phyloP scores from a whole-genome alignment of 345 rosid genomes.

The Iberis pinnata region DNA sequence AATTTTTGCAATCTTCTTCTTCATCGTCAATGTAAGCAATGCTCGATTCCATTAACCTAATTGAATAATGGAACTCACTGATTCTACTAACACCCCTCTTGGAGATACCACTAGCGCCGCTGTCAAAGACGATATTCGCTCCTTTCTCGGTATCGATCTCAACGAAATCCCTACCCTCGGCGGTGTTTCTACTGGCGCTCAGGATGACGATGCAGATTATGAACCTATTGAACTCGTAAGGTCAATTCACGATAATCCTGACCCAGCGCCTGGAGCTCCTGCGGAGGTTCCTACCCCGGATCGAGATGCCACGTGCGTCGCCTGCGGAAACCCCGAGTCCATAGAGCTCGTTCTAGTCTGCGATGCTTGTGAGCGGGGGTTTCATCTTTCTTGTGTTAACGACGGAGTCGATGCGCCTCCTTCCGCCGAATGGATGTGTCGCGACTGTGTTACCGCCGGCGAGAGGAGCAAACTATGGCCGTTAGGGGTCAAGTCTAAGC shows the following conservation, averaged over 20 bases:
- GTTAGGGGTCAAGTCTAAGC: conserved; percentile 60
- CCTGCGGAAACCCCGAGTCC: conserved; percentile 49
- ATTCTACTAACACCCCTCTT: conserved; percentile 30
- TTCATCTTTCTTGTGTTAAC: conserved; percentile 49
- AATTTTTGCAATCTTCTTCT: conserved; percentile 6
- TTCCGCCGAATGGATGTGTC: conserved; percentile 74
- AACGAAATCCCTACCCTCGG: conserved; percentile 78
- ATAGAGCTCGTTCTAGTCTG: conserved; percentile 55
- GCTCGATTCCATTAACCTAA: conserved; percentile 29
- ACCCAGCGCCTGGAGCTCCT: conserved; percentile 51
- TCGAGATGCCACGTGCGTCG: conserved; percentile 39
- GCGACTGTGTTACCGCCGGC: conserved; percentile 47
- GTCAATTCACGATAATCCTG: conserved; percentile 50
- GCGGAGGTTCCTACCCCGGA: conserved; percentile 38
- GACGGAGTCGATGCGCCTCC: conserved; percentile 21
- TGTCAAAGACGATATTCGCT: conserved; percentile 42
- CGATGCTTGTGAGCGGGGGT: conserved; percentile 91
- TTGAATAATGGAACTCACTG: conserved; percentile 42
- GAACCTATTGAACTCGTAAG: conserved; percentile 59
- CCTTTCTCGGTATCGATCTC: conserved; percentile 83
- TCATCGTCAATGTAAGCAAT: conserved; percentile 26
- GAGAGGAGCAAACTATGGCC: conserved; percentile 79
- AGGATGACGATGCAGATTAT: conserved; percentile 20
- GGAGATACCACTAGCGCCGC: conserved; percentile 17
- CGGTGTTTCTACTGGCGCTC: conserved; percentile 19